These are phyloP conservation scores for Penicillium herquei DNA, from an alignment of 495 filamentous ascomycete genomes.

Conservation along the genomic window DNA sequence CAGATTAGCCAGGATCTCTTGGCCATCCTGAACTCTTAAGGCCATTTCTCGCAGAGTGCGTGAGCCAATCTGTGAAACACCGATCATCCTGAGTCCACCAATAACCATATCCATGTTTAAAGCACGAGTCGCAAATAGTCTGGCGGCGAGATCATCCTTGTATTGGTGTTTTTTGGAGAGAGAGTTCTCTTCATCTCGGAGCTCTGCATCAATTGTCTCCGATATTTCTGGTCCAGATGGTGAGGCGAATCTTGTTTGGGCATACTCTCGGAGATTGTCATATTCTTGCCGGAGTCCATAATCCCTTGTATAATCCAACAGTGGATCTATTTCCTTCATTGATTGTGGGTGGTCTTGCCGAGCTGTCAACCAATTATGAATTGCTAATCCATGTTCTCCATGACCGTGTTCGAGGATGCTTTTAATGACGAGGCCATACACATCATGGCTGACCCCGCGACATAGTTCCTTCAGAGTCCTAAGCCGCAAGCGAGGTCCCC, in stretches of 20 bases:
- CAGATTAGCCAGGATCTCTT: constrained; percentile 54
- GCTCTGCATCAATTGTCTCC: not conserved
- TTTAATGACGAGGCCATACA: constrained; percentile 63
- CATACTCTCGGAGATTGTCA: constrained; percentile 1
- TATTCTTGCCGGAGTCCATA: constrained; percentile 26
- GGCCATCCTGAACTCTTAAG: constrained; percentile 51
- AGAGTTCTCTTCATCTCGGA: not conserved
- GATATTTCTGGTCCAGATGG: no score
- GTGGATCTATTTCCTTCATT: constrained; percentile 34
- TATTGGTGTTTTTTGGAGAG: not conserved
- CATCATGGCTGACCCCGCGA: constrained; percentile 35
- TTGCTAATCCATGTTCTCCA: constrained; percentile 51
- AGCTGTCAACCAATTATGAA: constrained; percentile 56
- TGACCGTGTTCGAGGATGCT: constrained; percentile 50
- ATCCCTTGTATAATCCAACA: constrained; percentile 40
- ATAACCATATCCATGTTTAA: constrained; percentile 65
- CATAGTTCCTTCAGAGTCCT: constrained; percentile 50
- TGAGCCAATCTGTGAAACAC: constrained; percentile 66
- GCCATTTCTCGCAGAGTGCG: constrained; percentile 71
- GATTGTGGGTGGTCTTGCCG: constrained; percentile 50
- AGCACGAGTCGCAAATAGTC: constrained; percentile 68
- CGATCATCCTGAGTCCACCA: constrained; percentile 60
- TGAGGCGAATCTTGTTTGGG: not conserved
- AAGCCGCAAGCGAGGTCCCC: constrained; percentile 11
- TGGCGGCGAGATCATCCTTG: constrained; percentile 63